Evolutionary conservation across 257 asterid species (phyloP).

Genomic region (Jacaranda copaia): DNA sequence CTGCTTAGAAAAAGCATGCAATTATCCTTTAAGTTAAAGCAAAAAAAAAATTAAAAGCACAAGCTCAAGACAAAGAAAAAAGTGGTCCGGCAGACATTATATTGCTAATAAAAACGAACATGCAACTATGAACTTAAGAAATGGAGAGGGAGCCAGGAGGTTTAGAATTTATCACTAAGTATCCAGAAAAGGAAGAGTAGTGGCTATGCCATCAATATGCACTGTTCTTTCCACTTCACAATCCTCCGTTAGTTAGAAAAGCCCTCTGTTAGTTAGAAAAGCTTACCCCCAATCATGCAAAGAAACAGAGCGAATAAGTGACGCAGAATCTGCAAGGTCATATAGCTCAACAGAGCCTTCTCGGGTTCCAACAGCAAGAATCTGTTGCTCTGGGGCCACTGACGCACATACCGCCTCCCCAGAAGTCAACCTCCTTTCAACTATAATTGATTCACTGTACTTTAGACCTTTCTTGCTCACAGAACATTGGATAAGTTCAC

Average conservation of each 20-base stretch:
- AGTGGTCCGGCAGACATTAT: slow-evolving; percentile 6
- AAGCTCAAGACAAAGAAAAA: neutral
- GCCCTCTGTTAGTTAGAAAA: slow-evolving; percentile 40
- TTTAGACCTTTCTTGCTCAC: slow-evolving; percentile 93
- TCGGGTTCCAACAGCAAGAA: slow-evolving; percentile 94
- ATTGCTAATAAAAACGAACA: slow-evolving; percentile 9
- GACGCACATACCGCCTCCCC: slow-evolving; percentile 87
- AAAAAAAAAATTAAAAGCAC: slow-evolving; percentile 9
- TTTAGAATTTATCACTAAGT: slow-evolving; percentile 28
- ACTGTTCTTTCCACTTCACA: slow-evolving; percentile 34
- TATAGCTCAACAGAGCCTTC: slow-evolving; percentile 88
- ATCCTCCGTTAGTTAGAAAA: slow-evolving; percentile 30
- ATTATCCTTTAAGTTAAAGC: slow-evolving; percentile 12
- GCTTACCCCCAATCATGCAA: slow-evolving; percentile 98
- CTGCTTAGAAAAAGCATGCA: slow-evolving; percentile 9
- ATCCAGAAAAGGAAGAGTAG: slow-evolving; percentile 37
- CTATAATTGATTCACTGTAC: slow-evolving; percentile 66
- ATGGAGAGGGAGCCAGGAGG: slow-evolving; percentile 5
- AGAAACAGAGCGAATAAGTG: slow-evolving; percentile 84
- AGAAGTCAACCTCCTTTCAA: slow-evolving; percentile 74
- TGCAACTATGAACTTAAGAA: slow-evolving; percentile 18
- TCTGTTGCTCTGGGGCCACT: slow-evolving; percentile 93
- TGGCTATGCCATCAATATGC: slow-evolving; percentile 29
- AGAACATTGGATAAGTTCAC: slow-evolving; percentile 78
- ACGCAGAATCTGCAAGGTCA: slow-evolving; percentile 83